Evolutionary conservation across 495 filamentous ascomycete species (phyloP).

Genomic region (Annulohypoxylon bovei): DNA sequence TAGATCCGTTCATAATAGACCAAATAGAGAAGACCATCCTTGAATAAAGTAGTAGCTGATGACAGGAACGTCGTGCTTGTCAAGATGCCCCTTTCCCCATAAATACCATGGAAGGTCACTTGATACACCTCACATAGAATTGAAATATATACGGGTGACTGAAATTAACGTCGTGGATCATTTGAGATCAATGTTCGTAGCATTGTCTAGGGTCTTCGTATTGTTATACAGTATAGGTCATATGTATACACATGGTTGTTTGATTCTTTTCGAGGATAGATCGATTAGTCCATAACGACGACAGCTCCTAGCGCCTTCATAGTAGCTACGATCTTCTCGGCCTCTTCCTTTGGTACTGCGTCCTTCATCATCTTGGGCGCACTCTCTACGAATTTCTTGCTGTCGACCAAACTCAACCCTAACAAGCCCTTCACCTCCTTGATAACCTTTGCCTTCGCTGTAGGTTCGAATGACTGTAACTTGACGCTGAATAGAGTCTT

Average conservation of each 20-base stretch:
- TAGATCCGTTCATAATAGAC: background rate
- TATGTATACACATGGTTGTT: conserved; percentile 45
- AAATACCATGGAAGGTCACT: background rate
- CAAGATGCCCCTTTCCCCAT: background rate
- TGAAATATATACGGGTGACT: background rate
- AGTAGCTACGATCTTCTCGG: conserved; percentile 95
- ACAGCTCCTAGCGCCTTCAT: conserved; percentile 92
- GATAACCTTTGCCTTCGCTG: conserved; percentile 96
- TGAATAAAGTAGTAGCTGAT: too few species aligned
- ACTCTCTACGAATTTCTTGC: conserved; percentile 99
- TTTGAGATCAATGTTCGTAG: background rate
- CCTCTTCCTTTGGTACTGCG: conserved; percentile 96
- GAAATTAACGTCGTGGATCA: background rate
- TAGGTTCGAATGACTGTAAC: conserved; percentile 85
- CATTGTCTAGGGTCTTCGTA: conserved; percentile 23
- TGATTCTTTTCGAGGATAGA: conserved; percentile 9
- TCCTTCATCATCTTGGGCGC: conserved; percentile 99
- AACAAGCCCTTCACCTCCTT: conserved; percentile 99
- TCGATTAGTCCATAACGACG: conserved; percentile 83
- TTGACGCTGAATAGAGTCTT: conserved; percentile 98
- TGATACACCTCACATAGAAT: background rate
- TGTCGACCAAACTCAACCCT: conserved; percentile 95
- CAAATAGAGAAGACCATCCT: background rate
- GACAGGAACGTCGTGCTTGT: background rate
- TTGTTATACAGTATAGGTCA: conserved; percentile 50